Conservation (phyloP, 176 grass and related monocot species). For the Cenchrus fungigraminus region DNA sequence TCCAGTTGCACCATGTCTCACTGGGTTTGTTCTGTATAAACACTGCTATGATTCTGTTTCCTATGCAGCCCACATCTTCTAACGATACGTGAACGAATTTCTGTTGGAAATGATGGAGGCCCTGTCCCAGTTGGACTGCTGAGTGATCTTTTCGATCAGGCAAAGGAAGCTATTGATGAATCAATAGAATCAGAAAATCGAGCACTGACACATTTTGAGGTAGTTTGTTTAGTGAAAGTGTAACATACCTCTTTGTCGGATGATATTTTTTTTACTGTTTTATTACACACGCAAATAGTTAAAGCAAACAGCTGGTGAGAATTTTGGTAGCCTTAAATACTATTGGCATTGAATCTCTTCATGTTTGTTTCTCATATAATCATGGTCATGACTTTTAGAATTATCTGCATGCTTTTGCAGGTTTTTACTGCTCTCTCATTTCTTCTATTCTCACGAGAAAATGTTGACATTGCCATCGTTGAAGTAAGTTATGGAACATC, state of each 20-base stretch:
- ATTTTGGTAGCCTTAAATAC: background rate
- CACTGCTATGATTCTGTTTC: background rate
- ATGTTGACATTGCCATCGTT: slow-evolving; percentile 77
- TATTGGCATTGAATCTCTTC: background rate
- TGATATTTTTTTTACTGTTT: background rate
- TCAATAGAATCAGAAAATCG: slow-evolving; percentile 79
- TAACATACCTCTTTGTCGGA: background rate
- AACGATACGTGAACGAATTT: slow-evolving; percentile 84
- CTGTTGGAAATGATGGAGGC: slow-evolving; percentile 67
- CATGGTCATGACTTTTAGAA: slow-evolving; percentile 2
- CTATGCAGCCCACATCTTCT: slow-evolving; percentile 80
- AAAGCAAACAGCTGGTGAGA: background rate
- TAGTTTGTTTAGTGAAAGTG: slow-evolving; percentile 31
- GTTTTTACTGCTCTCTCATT: slow-evolving; percentile 86
- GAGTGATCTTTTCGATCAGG: slow-evolving; percentile 53
- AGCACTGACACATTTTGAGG: slow-evolving; percentile 87
- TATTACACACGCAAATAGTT: background rate
- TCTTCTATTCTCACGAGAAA: slow-evolving; percentile 76
- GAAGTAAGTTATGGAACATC: slow-evolving; percentile 69
- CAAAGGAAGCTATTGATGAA: slow-evolving; percentile 73
- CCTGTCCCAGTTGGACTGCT: slow-evolving; percentile 65
- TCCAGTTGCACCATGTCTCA: background rate
- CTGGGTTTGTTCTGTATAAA: background rate
- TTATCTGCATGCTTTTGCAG: slow-evolving; percentile 50
- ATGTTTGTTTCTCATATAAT: background rate